Percentiles rank a stretch among this genome's conserved stretches.
These are phyloP conservation scores for Haplographium delicatum DNA, from an alignment of 495 filamentous ascomycete species.

Conservation along the genomic window DNA sequence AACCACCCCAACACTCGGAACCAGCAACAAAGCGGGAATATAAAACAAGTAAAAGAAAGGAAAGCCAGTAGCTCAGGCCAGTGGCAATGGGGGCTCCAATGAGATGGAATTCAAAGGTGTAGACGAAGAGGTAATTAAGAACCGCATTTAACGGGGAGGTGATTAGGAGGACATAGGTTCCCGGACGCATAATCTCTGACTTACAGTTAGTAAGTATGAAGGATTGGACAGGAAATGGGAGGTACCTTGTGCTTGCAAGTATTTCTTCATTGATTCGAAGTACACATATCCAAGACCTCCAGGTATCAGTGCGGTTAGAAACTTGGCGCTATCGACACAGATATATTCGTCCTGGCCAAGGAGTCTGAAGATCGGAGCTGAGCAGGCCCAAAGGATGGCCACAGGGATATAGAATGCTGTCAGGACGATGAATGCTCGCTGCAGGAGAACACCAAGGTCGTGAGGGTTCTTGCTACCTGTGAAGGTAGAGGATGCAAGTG, in stretches of 20 bases:
- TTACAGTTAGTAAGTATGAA: slow-evolving; percentile 1
- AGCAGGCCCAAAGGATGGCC: slow-evolving; percentile 69
- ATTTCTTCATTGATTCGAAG: slow-evolving; percentile 91
- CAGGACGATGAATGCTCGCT: slow-evolving; percentile 73
- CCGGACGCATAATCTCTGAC: slow-evolving; percentile 76
- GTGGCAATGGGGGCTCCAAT: slow-evolving; percentile 81
- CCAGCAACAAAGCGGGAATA: slow-evolving; percentile 72
- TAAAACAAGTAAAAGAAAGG: slow-evolving; percentile 69
- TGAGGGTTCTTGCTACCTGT: slow-evolving; percentile 79
- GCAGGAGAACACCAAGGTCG: slow-evolving; percentile 77
- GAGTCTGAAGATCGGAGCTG: slow-evolving; percentile 67
- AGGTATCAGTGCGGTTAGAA: slow-evolving; percentile 73
- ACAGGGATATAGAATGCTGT: slow-evolving; percentile 72
- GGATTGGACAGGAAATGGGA: not conserved
- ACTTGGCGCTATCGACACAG: slow-evolving; percentile 66
- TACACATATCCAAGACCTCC: slow-evolving; percentile 88
- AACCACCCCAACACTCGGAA: slow-evolving; percentile 79
- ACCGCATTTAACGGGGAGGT: slow-evolving; percentile 74
- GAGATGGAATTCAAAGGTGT: slow-evolving; percentile 63
- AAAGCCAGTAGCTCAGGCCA: slow-evolving; percentile 80
- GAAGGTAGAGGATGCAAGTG: slow-evolving; percentile 78
- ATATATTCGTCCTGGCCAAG: slow-evolving; percentile 79
- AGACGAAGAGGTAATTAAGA: slow-evolving; percentile 77
- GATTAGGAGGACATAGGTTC: slow-evolving; percentile 80
- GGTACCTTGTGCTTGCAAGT: slow-evolving; percentile 79